Evolutionary conservation across 192 early-diverging fungal genomes (phyloP), one percentile per base, ranked within the genome.

Genomic region (Coemansia sp.): DNA sequence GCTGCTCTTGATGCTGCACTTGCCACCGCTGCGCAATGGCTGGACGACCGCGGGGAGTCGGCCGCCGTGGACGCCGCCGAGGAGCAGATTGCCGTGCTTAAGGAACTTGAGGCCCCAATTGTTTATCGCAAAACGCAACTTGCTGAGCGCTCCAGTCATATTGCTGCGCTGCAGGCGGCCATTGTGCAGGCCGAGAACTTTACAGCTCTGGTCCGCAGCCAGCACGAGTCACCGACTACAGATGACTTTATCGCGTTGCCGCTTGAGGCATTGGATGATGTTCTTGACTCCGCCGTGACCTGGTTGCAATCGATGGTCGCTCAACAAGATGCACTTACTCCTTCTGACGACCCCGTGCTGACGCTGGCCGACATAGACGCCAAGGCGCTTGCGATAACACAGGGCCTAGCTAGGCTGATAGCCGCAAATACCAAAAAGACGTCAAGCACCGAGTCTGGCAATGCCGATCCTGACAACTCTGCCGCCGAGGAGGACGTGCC

Each of bases 1-100:
- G 80, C 85, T 42, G 72, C 72, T 3, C 73, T 98, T 19, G 76
- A 79, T 6, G 74, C 84, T 22, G 74, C 72, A 10, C 79, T 92
- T 5, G 77, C 83, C 11, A 84, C 77, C 20, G 76, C 85, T 3
- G 85, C 89, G 5, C 93, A 93, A 17, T 99, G 97, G 97, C 70
- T 97, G 22, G 90, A 95, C 61, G 91, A 88, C 51, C 87, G 88
- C 23, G 92, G 87, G 10, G 92, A 94, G 53, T 60, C 80, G 19
- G 93, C 93, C 0, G 22, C 59, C 6, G 66, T 80, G 1, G 63
- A 61, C 3, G 84, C 70, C n/a, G 71, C 89, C 19, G 59, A 81
- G 59, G 52, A 52, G 1, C 56, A 82, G 29, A 57, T 85, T 27
- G 67, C 76, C 32, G 42, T 33, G 29, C 72, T 90, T 25, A 70